These are phyloP conservation scores for Sclerotinia spermophila DNA, from an alignment of 2,329 filamentous ascomycete species.

Conservation along the genomic window DNA sequence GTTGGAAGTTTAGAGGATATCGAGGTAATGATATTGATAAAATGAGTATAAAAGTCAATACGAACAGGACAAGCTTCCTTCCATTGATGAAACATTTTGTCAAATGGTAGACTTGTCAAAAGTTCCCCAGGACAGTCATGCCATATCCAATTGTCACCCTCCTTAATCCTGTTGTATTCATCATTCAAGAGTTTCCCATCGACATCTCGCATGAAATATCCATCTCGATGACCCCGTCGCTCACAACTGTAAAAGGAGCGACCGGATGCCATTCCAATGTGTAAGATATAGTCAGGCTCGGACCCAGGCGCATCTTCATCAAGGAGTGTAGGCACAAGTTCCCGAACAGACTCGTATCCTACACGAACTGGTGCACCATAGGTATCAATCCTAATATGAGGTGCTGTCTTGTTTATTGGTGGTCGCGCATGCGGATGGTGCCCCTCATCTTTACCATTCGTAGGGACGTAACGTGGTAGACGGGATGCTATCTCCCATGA, in stretches of 20 bases:
- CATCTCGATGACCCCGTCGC: constrained; percentile 64
- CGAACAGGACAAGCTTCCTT: constrained; percentile 48
- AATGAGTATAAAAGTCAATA: neutral
- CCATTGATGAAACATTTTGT: constrained; percentile 57
- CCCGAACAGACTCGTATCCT: constrained; percentile 63
- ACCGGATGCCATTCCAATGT: constrained; percentile 74
- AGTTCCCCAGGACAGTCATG: constrained; percentile 53
- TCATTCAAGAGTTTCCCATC: constrained; percentile 55
- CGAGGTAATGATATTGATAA: constrained; percentile 35
- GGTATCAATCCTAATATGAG: constrained; percentile 57
- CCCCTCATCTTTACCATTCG: neutral
- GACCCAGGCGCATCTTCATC: constrained; percentile 7
- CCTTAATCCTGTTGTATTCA: constrained; percentile 41
- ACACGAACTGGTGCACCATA: constrained; percentile 68
- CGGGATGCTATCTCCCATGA: constrained; percentile 72
- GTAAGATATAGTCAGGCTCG: constrained; percentile 62
- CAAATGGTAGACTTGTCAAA: constrained; percentile 52
- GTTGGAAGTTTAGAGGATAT: fast-evolving
- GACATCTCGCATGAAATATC: constrained; percentile 69
- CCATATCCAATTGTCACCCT: constrained; percentile 51
- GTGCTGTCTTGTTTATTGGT: constrained; percentile 37
- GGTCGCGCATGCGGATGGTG: constrained; percentile 15
- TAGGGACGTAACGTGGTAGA: constrained; percentile 60
- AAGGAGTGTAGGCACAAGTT: constrained; percentile 58
- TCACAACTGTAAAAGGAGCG: constrained; percentile 68